Conservation (phyloP, 2,329 filamentous ascomycete species). For the Colletotrichum camelliae region DNA sequence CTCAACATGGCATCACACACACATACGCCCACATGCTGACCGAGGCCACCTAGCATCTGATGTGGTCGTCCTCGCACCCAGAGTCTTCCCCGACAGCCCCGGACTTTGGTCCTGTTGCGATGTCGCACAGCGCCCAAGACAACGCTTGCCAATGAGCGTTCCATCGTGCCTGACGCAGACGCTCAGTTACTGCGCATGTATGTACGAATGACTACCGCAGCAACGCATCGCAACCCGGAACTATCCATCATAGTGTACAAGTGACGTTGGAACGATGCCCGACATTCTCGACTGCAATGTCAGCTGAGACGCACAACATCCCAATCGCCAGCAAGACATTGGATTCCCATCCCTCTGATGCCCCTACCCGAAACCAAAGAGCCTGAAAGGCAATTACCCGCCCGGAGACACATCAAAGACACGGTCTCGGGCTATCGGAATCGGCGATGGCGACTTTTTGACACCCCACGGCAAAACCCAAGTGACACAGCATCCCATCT, state of each 20-base stretch:
- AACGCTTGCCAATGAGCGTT: constrained; percentile 5
- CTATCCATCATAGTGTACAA: background rate
- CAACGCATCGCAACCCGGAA: background rate
- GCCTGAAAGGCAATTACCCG: background rate
- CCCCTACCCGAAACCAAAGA: background rate
- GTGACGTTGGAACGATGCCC: background rate
- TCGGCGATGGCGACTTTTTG: background rate
- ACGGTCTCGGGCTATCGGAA: background rate
- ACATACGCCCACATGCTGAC: background rate
- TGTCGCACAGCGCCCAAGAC: constrained; percentile 1
- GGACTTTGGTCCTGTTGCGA: background rate
- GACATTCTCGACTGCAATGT: background rate
- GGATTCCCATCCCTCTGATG: background rate
- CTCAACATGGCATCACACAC: background rate
- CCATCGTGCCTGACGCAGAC: constrained; percentile 1
- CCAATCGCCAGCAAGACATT: background rate
- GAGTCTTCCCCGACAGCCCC: background rate
- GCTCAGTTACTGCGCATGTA: background rate
- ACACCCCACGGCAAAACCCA: background rate
- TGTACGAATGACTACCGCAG: background rate
- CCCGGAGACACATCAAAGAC: background rate
- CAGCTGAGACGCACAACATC: background rate
- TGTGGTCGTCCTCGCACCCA: background rate
- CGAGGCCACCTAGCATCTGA: background rate
- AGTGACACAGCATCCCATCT: background rate